phyloP scores from a whole-genome alignment of 179 eudicot genomes.

The Vitellaria paradoxa region DNA sequence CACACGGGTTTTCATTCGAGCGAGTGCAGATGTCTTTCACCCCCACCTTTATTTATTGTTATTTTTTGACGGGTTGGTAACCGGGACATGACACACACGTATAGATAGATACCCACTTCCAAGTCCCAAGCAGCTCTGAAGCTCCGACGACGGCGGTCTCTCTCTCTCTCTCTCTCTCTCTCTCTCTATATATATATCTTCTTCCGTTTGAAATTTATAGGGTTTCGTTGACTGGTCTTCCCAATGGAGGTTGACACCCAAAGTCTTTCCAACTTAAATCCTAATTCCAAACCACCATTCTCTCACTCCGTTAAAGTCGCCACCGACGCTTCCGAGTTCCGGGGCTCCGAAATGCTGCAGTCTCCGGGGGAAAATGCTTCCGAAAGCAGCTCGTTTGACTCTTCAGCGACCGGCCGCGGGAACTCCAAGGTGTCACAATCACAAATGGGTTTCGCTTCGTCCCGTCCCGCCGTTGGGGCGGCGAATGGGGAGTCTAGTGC shows the following conservation, averaged over 20 bases:
- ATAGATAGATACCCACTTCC: too few species aligned
- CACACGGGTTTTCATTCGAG: too few species aligned
- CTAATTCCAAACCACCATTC: constrained; percentile 1
- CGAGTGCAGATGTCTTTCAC: too few species aligned
- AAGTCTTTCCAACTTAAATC: constrained; percentile 18
- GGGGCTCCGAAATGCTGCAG: constrained; percentile 8
- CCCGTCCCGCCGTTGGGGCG: constrained; percentile 1
- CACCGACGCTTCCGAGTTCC: background rate
- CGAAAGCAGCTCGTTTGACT: background rate
- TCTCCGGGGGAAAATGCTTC: background rate
- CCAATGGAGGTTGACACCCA: constrained; percentile 29
- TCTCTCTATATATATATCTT: background rate
- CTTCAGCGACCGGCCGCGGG: background rate
- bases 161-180: background rate
- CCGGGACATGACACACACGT: too few species aligned
- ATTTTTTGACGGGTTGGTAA: too few species aligned
- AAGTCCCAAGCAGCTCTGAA: too few species aligned
- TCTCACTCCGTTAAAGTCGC: background rate
- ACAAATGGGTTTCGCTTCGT: too few species aligned
- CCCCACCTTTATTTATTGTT: too few species aligned
- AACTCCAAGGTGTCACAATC: background rate
- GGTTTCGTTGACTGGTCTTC: background rate
- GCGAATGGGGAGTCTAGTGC: constrained; percentile 26
- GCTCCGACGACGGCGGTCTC: too few species aligned
- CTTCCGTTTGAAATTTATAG: too few species aligned